Percentiles rank a stretch among this genome's conserved stretches.
phyloP scores from a whole-genome alignment of 2,329 filamentous ascomycete genomes.

The Calonectria multiphialidica region DNA sequence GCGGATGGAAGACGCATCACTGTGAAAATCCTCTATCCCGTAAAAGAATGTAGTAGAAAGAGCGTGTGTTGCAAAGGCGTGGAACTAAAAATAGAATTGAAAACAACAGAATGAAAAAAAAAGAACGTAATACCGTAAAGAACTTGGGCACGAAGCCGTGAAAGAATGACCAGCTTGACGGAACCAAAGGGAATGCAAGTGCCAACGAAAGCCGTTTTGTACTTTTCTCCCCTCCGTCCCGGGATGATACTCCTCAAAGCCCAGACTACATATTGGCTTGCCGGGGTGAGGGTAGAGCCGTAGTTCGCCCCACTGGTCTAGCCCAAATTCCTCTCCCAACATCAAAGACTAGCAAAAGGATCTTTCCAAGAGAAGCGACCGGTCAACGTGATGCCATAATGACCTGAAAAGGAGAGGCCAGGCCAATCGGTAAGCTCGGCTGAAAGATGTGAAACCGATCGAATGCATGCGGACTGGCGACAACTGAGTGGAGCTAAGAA shows the following conservation, averaged over 20 bases:
- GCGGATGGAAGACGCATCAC: background rate
- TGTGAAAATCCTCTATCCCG: background rate
- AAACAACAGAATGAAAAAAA: background rate
- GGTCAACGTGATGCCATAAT: background rate
- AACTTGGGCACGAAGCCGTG: background rate
- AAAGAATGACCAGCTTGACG: background rate
- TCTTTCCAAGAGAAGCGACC: background rate
- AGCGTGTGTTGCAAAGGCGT: background rate
- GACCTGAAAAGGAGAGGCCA: background rate
- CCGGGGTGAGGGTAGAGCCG: background rate
- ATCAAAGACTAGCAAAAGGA: background rate
- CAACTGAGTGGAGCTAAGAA: background rate
- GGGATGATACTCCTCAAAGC: background rate
- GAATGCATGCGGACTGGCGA: background rate
- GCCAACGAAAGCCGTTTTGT: background rate
- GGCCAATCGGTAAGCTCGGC: background rate
- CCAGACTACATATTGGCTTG: background rate
- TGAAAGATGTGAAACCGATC: background rate
- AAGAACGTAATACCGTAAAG: background rate
- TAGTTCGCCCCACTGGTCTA: background rate
- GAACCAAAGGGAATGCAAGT: background rate
- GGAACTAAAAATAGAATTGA: background rate
- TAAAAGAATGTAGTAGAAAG: background rate
- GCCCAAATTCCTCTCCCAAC: background rate
- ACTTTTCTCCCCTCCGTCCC: background rate